These are phyloP conservation scores for Curvularia eragrostidis DNA, from an alignment of 2,329 filamentous ascomycete species.

Conservation along the genomic window DNA sequence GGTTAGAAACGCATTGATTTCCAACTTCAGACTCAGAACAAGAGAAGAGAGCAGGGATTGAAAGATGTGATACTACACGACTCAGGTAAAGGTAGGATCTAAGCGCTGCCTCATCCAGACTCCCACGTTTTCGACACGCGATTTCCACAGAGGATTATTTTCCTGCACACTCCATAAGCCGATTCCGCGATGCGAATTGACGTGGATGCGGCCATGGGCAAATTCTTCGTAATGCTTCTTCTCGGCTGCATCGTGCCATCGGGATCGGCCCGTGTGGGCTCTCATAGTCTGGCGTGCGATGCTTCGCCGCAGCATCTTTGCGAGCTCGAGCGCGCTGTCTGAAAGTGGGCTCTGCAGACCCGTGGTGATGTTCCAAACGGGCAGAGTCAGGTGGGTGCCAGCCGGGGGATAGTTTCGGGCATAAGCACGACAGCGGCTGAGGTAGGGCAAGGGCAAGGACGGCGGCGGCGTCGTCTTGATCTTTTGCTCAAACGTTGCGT, in stretches of 20 bases:
- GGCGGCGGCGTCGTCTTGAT: constrained; percentile 13
- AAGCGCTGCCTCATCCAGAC: constrained; percentile 38
- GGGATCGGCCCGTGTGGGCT: constrained; percentile 28
- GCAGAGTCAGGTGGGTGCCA: constrained; percentile 49
- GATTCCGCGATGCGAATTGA: constrained; percentile 23
- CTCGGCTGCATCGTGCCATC: constrained; percentile 35
- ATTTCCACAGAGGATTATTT: constrained; percentile 11
- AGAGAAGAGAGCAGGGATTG: not conserved
- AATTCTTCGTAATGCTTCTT: constrained; percentile 39
- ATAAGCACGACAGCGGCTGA: constrained; percentile 43
- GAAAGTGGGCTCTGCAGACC: constrained; percentile 49
- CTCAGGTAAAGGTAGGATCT: constrained; percentile 11
- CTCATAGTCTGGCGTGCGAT: constrained; percentile 45
- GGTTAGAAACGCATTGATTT: not conserved
- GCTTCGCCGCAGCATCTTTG: constrained; percentile 49
- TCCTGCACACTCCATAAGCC: constrained; percentile 38
- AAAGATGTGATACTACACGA: not conserved
- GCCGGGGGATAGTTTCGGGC: constrained; percentile 54
- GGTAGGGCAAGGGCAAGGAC: constrained; percentile 19
- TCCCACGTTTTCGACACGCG: constrained; percentile 29
- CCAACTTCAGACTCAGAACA: not conserved
- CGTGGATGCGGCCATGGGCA: constrained; percentile 29
- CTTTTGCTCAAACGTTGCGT: constrained; percentile 27
- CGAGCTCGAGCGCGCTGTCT: constrained; percentile 53
- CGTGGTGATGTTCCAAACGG: constrained; percentile 51